These are phyloP conservation scores for Hypoxylon perforatum DNA, from an alignment of 495 filamentous ascomycete species.

Conservation along the genomic window DNA sequence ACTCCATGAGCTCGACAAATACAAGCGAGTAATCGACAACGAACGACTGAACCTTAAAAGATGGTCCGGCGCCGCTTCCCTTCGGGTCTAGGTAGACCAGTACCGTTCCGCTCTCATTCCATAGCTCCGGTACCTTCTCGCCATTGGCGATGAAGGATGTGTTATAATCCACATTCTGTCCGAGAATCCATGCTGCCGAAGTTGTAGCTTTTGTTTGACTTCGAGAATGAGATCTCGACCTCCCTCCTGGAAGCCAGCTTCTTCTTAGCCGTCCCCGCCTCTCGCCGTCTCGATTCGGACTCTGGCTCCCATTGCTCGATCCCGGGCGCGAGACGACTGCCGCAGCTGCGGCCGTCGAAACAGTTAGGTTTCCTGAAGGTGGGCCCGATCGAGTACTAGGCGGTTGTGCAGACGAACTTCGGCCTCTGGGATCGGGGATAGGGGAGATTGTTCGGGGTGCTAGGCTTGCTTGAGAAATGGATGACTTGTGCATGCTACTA, in stretches of 20 bases:
- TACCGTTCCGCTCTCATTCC: conserved; percentile 87
- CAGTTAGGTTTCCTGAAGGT: conserved; percentile 40
- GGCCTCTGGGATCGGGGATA: conserved; percentile 38
- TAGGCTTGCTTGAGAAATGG: conserved; percentile 24
- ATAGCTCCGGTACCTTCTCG: conserved; percentile 82
- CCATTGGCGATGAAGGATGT: conserved; percentile 64
- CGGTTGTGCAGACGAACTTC: conserved; percentile 57
- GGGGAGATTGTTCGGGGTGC: conserved; percentile 42
- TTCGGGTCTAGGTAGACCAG: conserved; percentile 83
- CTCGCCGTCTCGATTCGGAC: conserved; percentile 44
- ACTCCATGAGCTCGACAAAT: conserved; percentile 75
- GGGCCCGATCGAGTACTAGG: conserved; percentile 27
- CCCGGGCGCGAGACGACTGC: conserved; percentile 34
- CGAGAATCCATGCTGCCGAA: conserved; percentile 69
- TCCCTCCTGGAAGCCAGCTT: conserved; percentile 58
- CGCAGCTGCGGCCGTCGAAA: conserved; percentile 34
- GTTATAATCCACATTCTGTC: conserved; percentile 72
- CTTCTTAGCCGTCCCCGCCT: conserved; percentile 47
- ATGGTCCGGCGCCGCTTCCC: conserved; percentile 72
- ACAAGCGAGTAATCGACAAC: conserved; percentile 76
- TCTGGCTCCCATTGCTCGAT: conserved; percentile 49
- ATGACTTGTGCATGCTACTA: conserved; percentile 23
- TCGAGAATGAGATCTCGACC: conserved; percentile 57
- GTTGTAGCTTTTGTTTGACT: conserved; percentile 30
- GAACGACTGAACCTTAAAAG: conserved; percentile 80